Base-by-base conservation (phyloP, 2,329 filamentous ascomycete genomes). In the Chaetomium olivaceum region DNA sequence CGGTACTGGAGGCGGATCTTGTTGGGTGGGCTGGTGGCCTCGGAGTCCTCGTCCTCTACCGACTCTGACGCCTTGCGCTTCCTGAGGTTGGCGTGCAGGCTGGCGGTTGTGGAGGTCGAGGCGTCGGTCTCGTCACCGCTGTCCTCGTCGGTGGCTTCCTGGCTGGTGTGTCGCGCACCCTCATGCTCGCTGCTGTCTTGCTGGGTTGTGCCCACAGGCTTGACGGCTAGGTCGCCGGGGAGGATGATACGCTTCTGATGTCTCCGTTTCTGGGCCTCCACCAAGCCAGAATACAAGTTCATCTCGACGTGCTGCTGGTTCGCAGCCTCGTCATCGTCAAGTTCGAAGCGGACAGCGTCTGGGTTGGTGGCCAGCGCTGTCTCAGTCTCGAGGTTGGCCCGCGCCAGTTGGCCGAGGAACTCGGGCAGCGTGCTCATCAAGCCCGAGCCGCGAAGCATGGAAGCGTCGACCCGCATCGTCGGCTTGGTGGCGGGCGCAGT, bases 361-460 rank as follows among this genome's bases (percentile, higher is more conserved):
- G 66, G 65, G 43, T 67, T 62, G 63, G n/a, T 66, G 55, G 68
- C 69, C 52, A 70, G 64, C 36, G 59, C 16, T 5, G 67, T 67
- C 54, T 70, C 59, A 1, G 61, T 64, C 48, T 71, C 68, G 11
- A 67, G 62, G 56, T 72, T 70, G 33, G 66, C 66, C 1, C 64
- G 68, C 7, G 72, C 69, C 2, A 74, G 61, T 67, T 72, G 70
- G 19, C 68, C 67, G 11, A 74, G 61, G 54, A 74, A 74, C 59
- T 71, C 71, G n/a, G 73, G 73, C 7, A 74, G 64, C 1, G 54
- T 58, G 46, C 52, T 25, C 39, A 71, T 29, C 1, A 74, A 63
- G 25, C 67, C 72, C 3, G 70, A 69, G 31, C 60, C 59, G 3
- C 67, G 69, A 11, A 74, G 69, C 56, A 67, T 67, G 2, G 61